Evolutionary conservation across 2,329 filamentous ascomycete genomes (phyloP).

Genomic region (Fusarium subglutinans): DNA sequence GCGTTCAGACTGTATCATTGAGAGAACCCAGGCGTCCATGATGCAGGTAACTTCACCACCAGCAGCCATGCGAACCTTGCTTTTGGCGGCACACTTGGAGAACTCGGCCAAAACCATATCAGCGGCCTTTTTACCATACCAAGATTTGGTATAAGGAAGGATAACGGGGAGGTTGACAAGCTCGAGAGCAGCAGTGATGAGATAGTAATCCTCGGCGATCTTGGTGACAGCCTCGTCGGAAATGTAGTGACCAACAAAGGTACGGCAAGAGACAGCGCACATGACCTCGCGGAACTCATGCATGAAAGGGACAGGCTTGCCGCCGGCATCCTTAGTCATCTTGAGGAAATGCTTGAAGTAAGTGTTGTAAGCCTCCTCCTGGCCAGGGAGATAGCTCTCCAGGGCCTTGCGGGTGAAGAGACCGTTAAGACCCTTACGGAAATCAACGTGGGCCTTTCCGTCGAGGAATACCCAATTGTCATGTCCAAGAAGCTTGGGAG

Average conservation of each 20-base stretch:
- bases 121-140: slow-evolving; percentile 95
- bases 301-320: slow-evolving; percentile 88
- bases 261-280: slow-evolving; percentile 93
- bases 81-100: slow-evolving; percentile 89
- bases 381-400: slow-evolving; percentile 86
- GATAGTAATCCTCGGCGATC: slow-evolving; percentile 96
- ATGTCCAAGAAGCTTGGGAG: slow-evolving; percentile 89
- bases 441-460: slow-evolving; percentile 93
- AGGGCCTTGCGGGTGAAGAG: slow-evolving; percentile 93
- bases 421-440: slow-evolving; percentile 94
- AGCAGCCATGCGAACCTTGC: slow-evolving; percentile 89
- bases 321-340: slow-evolving; percentile 75
- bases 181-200: slow-evolving; percentile 94
- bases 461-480: slow-evolving; percentile 98
- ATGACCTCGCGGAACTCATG: slow-evolving; percentile 91
- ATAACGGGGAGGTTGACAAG: slow-evolving; percentile 99
- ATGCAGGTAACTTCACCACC: slow-evolving; percentile 90
- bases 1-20: slow-evolving; percentile 84
- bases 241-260: slow-evolving; percentile 98
- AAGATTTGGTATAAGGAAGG: slow-evolving; percentile 92
- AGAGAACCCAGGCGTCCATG: slow-evolving; percentile 92
- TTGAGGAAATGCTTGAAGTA: slow-evolving; percentile 85
- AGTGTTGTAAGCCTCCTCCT: slow-evolving; percentile 89
- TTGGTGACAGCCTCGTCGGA: slow-evolving; percentile 89
- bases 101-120: slow-evolving; percentile 94